Evolutionary conservation across 306 rosid genomes (phyloP).

Genomic region (Cicer bijugum): DNA sequence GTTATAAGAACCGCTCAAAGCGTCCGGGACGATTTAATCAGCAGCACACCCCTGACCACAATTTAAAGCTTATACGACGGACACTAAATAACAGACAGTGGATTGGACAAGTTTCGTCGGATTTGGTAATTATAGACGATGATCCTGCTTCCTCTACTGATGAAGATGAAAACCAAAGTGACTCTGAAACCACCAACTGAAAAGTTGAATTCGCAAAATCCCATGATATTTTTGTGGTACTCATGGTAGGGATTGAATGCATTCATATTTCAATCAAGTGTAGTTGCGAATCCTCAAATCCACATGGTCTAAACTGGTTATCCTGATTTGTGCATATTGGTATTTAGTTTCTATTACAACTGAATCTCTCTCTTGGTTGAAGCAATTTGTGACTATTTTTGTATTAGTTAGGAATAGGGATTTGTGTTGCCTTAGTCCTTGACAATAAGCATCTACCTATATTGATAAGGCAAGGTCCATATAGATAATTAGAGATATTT

Average conservation of each 20-base stretch:
- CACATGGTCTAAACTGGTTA: conserved; percentile 29
- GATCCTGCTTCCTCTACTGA: conserved; percentile 27
- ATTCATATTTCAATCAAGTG: conserved; percentile 6
- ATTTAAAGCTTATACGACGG: conserved; percentile 46
- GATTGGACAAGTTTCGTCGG: conserved; percentile 37
- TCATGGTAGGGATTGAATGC: conserved; percentile 20
- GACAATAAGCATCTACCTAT: conserved; percentile 16
- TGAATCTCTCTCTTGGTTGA: conserved; percentile 12
- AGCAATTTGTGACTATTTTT: neutral
- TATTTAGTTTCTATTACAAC: conserved; percentile 12
- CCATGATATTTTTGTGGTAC: conserved; percentile 16
- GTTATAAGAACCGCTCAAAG: conserved; percentile 66
- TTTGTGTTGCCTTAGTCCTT: conserved; percentile 23
- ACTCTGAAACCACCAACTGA: conserved; percentile 45
- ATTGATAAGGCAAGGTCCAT: neutral
- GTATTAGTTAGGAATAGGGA: neutral
- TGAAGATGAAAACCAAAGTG: conserved; percentile 43
- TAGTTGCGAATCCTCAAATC: conserved; percentile 25
- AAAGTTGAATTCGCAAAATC: conserved; percentile 20
- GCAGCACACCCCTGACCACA: conserved; percentile 84
- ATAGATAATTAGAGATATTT: neutral
- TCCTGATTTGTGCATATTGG: conserved; percentile 33
- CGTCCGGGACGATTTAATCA: conserved; percentile 95
- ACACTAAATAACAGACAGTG: neutral
- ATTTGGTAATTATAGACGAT: conserved; percentile 38